Base-by-base conservation (phyloP, 2,329 filamentous ascomycete species). In the Trichoderma breve region DNA sequence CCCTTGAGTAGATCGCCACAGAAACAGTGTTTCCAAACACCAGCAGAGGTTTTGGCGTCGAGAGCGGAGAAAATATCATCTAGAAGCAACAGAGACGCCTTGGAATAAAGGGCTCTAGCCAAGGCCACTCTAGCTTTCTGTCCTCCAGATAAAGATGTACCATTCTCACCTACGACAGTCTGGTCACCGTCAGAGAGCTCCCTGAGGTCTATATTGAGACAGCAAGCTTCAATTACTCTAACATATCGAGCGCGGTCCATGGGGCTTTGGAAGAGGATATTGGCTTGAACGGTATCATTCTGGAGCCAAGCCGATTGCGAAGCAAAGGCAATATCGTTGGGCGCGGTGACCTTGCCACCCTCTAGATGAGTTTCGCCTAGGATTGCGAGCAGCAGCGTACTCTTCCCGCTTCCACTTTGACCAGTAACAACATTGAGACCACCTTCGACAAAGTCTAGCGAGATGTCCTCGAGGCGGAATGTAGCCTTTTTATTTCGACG, bases 21-120 rank as follows among this genome's bases (percentile, higher is more conserved):
- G 75, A 90, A 90, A 74, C 86, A 89, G 70, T 85, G 81, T 71
- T 87, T 84, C 85, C 87, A 90, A 2, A 90, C 82, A 3, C 83
- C 81, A 18, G 86, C 85, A 1, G 86, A 85, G 0, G 88, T 90
- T 74, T 88, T 88, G 21, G 88, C 84, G 74, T 90, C 88, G 0
- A 90, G 81, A 0, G 88, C 88, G 1, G 88, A 87, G 74, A 90
- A 88, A 3, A 89, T 83, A 72, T 90, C 88, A 73, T 90, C 88
- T 1, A 90, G 83, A 0, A 90, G 80, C 26, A 90, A 79, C 2
- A 89, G 81, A 2, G 86, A 81, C 0, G 88, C 84, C 69, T 85
- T 85, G 1, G 87, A 89, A 77, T 90, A 90, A 1, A 90, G 77
- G 7, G 87, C 86, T 71, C 88, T 82, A 1, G 88, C 88, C 39